phyloP scores from a whole-genome alignment of 345 rosid genomes.

The Populus tremula region DNA sequence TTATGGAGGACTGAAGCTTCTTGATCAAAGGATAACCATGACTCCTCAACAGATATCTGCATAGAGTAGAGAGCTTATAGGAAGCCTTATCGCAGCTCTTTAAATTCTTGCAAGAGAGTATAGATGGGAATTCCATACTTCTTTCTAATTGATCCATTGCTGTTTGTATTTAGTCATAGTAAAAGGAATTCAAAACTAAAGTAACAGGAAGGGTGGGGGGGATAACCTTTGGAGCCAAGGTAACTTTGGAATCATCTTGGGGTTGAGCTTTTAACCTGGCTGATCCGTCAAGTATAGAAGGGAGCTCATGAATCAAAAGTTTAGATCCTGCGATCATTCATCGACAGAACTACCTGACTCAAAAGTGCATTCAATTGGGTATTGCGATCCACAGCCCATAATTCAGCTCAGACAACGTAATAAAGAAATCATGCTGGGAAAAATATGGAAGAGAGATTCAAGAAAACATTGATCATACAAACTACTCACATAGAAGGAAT shows the following conservation, averaged over 20 bases:
- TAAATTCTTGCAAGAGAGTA: background rate
- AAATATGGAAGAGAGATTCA: too few species aligned
- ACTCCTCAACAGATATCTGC: constrained; percentile 79
- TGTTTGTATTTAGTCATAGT: too few species aligned
- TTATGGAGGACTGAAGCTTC: constrained; percentile 77
- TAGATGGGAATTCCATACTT: background rate
- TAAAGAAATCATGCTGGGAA: too few species aligned
- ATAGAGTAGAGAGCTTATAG: constrained; percentile 13
- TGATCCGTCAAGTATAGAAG: constrained; percentile 70
- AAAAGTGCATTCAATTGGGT: background rate
- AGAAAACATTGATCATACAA: too few species aligned
- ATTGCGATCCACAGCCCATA: background rate
- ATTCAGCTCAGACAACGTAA: background rate
- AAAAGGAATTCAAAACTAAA: background rate
- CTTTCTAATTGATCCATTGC: background rate
- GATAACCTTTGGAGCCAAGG: constrained; percentile 82
- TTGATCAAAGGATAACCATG: constrained; percentile 76
- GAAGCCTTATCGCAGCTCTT: too few species aligned
- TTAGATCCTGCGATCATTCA: constrained; percentile 58
- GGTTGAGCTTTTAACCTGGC: constrained; percentile 67
- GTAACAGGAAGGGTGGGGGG: background rate
- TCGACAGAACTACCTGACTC: background rate
- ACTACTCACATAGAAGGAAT: too few species aligned
- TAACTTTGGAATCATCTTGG: constrained; percentile 83
- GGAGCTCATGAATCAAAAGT: constrained; percentile 72